Evolutionary conservation across 2,329 filamentous ascomycete species (phyloP).

Genomic region (Cladorrhinum sp.): DNA sequence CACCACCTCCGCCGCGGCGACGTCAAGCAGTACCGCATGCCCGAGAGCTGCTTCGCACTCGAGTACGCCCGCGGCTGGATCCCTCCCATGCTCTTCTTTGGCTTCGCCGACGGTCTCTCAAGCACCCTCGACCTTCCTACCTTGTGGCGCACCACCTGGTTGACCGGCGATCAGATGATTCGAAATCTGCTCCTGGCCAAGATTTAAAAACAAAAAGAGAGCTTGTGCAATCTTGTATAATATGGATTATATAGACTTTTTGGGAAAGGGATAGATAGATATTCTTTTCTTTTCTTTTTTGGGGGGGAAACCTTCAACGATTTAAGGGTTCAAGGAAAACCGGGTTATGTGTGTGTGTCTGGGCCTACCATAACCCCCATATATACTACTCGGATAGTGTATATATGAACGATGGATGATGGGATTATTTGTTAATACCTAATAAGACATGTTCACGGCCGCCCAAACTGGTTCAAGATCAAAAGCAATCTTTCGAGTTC

Average conservation of each 20-base stretch:
- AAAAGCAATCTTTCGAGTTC: neutral
- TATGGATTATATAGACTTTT: too few species aligned
- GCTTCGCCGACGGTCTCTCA: conserved; percentile 74
- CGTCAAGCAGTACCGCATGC: conserved; percentile 83
- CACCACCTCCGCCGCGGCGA: conserved; percentile 69
- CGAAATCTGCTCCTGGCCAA: conserved; percentile 68
- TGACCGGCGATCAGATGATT: conserved; percentile 76
- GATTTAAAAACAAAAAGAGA: conserved; percentile 53
- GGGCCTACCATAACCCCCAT: too few species aligned
- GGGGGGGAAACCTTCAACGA: neutral
- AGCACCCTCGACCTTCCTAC: conserved; percentile 85
- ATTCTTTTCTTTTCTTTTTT: too few species aligned
- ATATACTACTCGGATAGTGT: neutral
- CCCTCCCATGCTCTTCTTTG: conserved; percentile 88
- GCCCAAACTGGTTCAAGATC: neutral
- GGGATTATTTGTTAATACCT: neutral
- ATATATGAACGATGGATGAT: neutral
- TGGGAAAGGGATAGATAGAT: neutral
- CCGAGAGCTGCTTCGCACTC: conserved; percentile 71
- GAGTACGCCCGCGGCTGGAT: conserved; percentile 89
- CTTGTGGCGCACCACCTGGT: conserved; percentile 70
- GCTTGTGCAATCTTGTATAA: too few species aligned
- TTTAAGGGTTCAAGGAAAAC: neutral
- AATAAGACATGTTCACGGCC: neutral
- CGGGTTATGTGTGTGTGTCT: neutral